phyloP scores from a whole-genome alignment of 257 asterid species.

The Gynochthodes officinalis region DNA sequence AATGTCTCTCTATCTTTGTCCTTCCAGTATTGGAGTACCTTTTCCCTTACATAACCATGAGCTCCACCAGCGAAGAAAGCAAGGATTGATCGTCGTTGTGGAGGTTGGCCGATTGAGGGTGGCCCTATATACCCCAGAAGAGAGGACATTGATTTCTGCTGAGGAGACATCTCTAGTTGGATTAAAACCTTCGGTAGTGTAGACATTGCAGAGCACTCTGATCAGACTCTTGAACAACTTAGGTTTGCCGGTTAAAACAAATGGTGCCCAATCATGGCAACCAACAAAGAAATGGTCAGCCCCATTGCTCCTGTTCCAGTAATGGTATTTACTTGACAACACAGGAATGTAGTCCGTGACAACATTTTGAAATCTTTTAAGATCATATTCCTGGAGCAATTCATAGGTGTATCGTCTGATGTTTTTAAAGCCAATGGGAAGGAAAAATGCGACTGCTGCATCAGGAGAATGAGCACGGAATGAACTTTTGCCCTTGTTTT shows the following conservation, averaged over 20 bases:
- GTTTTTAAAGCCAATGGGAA: constrained; percentile 26
- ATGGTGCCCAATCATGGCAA: constrained; percentile 36
- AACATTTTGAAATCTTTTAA: constrained; percentile 21
- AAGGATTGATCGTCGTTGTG: constrained; percentile 20
- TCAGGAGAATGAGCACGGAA: constrained; percentile 36
- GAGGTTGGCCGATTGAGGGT: constrained; percentile 26
- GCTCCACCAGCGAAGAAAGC: constrained; percentile 70
- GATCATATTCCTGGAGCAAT: constrained; percentile 24
- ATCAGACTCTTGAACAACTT: constrained; percentile 35
- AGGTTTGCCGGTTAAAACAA: constrained; percentile 27
- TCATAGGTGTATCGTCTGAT: constrained; percentile 1
- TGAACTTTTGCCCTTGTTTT: background rate
- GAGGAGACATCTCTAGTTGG: constrained; percentile 49
- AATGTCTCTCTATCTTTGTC: constrained; percentile 43
- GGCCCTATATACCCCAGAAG: constrained; percentile 23
- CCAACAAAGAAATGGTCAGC: constrained; percentile 3
- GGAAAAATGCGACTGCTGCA: constrained; percentile 47
- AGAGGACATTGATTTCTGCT: constrained; percentile 47
- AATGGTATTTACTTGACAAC: background rate
- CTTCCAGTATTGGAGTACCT: constrained; percentile 39
- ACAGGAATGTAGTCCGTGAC: background rate
- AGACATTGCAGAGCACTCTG: constrained; percentile 66
- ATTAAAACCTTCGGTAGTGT: constrained; percentile 48
- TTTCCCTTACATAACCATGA: constrained; percentile 49
- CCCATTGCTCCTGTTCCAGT: constrained; percentile 2